Percentiles rank a stretch among this genome's conserved stretches.
phyloP scores from a whole-genome alignment of 257 asterid species.

The Pogostemon cablin region DNA sequence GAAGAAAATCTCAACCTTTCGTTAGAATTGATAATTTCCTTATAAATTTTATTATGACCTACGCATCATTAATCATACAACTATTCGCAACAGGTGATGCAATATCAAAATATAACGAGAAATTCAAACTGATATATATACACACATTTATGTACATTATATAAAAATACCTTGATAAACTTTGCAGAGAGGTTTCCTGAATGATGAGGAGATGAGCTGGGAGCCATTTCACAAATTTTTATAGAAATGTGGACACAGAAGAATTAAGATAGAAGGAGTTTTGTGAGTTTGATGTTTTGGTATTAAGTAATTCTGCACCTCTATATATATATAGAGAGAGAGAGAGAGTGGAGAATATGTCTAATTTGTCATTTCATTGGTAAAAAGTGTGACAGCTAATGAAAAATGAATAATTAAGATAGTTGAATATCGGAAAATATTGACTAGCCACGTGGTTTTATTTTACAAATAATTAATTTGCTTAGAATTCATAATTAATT shows the following conservation, averaged over 20 bases:
- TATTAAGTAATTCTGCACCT: background rate
- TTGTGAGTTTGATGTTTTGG: background rate
- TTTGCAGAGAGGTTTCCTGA: conserved; percentile 28
- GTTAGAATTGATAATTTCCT: too few relatives aligned
- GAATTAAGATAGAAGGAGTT: background rate
- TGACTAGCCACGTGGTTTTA: background rate
- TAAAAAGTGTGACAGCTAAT: background rate
- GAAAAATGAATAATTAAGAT: background rate
- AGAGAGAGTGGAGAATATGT: background rate
- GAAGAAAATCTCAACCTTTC: too few relatives aligned
- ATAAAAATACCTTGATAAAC: conserved; percentile 21
- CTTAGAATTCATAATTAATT: too few relatives aligned
- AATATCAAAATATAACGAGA: too few relatives aligned
- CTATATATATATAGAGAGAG: too few relatives aligned
- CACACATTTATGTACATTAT: background rate
- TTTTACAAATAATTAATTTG: too few relatives aligned
- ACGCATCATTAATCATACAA: too few relatives aligned
- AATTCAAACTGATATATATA: too few relatives aligned
- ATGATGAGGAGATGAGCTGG: conserved; percentile 42
- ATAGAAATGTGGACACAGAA: background rate
- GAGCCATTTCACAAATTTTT: conserved; percentile 34
- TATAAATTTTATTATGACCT: too few relatives aligned
- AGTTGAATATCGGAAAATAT: background rate
- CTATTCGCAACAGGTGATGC: too few relatives aligned
- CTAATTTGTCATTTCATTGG: background rate